A percentile compares a stretch with the other conserved stretches of the same genome.
These are phyloP conservation scores for Apium graveolens DNA, from an alignment of 129 eudicot species.

Conservation along the genomic window DNA sequence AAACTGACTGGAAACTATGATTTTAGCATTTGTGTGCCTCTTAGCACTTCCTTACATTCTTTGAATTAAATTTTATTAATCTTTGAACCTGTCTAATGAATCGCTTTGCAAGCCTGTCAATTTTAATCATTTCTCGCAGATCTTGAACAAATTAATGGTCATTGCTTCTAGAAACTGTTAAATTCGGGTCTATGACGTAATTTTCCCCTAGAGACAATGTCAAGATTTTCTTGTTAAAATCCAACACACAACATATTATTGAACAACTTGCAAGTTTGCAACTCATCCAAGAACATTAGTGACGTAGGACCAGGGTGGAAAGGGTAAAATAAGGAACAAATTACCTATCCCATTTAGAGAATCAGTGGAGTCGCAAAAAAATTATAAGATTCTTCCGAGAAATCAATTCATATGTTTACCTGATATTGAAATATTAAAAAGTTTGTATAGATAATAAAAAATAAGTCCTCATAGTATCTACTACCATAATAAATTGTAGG, in stretches of 20 bases:
- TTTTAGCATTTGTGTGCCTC: neutral
- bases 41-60: neutral
- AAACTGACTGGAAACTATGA: neutral
- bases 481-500: too few species aligned
- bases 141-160: neutral
- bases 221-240: neutral
- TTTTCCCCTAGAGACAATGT: neutral
- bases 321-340: too few species aligned
- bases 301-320: too few species aligned
- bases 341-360: too few species aligned
- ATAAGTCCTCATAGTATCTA: too few species aligned
- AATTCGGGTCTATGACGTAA: neutral
- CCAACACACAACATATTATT: neutral
- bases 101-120: neutral
- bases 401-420: too few species aligned
- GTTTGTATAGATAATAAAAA: too few species aligned
- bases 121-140: neutral
- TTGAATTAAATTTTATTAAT: neutral
- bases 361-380: too few species aligned
- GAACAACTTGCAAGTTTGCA: neutral
- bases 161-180: neutral
- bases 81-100: neutral
- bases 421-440: too few species aligned
- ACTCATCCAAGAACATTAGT: neutral
- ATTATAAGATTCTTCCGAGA: too few species aligned